A percentile compares a stretch with the other conserved stretches of the same genome.
These are phyloP conservation scores for Phytophthora palmivora DNA, from an alignment of 352 stramenopile genomes.

Conservation along the genomic window DNA sequence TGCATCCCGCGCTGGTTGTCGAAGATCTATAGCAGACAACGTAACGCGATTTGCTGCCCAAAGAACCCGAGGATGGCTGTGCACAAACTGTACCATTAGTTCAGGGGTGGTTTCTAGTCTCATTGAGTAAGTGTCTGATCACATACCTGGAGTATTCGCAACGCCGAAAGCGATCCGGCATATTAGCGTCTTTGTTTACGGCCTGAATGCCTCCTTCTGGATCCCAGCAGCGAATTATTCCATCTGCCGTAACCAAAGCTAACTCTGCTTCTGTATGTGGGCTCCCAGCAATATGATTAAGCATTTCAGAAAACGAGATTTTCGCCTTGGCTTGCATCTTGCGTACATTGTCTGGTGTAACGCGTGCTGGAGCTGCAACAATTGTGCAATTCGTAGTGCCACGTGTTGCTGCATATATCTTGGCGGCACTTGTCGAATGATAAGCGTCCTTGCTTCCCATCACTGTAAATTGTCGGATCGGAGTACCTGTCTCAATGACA, in stretches of 20 bases:
- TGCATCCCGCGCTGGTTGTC: conserved; percentile 37
- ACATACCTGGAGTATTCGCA: conserved; percentile 81
- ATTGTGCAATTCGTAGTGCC: conserved; percentile 53
- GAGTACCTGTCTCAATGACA: conserved; percentile 56
- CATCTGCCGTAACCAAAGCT: conserved; percentile 57
- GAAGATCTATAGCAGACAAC: conserved; percentile 59
- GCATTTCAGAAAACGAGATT: conserved; percentile 59
- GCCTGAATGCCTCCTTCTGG: conserved; percentile 49
- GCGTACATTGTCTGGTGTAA: conserved; percentile 18
- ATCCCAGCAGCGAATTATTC: conserved; percentile 61
- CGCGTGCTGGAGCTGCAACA: conserved; percentile 35
- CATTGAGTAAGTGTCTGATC: background rate
- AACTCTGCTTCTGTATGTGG: conserved; percentile 69
- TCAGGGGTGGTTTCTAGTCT: background rate
- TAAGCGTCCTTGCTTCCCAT: conserved; percentile 58
- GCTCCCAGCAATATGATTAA: conserved; percentile 70
- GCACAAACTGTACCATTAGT: conserved; percentile 4
- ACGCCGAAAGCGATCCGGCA: conserved; percentile 50
- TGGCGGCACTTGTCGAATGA: conserved; percentile 33
- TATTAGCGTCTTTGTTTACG: conserved; percentile 28
- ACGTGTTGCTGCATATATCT: conserved; percentile 51
- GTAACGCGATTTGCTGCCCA: conserved; percentile 59
- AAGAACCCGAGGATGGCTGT: conserved; percentile 75
- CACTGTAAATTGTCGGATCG: conserved; percentile 68
- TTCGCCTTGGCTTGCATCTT: conserved; percentile 52